These are phyloP conservation scores for Asclepias syriaca DNA, from an alignment of 257 asterid genomes.

Conservation along the genomic window DNA sequence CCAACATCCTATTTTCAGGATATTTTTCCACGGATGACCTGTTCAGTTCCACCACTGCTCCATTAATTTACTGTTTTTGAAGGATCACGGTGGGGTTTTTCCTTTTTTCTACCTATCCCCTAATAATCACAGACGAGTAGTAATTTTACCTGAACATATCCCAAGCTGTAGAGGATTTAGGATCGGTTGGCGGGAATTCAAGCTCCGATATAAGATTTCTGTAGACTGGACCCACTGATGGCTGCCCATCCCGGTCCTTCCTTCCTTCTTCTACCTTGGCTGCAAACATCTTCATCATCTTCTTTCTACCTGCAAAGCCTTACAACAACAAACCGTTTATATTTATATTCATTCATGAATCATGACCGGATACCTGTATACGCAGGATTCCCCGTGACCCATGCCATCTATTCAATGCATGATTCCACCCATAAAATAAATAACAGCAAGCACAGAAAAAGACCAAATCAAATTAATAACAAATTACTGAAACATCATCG, in stretches of 20 bases:
- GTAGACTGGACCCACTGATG: conserved; percentile 74
- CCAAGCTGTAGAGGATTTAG: conserved; percentile 66
- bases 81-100: no score
- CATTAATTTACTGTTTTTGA: neutral
- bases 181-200: conserved; percentile 56
- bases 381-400: no score
- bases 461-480: no score
- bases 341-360: no score
- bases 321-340: no score
- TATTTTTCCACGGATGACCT: conserved; percentile 60
- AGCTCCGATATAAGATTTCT: conserved; percentile 63
- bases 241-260: conserved; percentile 56
- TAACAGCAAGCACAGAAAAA: no score
- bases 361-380: no score
- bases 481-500: no score
- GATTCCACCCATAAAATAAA: no score
- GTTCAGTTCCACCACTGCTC: conserved; percentile 8
- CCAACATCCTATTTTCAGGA: conserved; percentile 79
- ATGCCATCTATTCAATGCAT: no score
- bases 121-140: no score
- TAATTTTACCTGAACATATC: conserved; percentile 54
- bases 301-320: neutral
- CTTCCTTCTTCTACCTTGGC: conserved; percentile 70
- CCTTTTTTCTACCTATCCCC: no score
- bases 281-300: conserved; percentile 45